A percentile compares a stretch with the other conserved stretches of the same genome.
These are phyloP conservation scores for Lactarius indigo DNA, from an alignment of 768 basidiomycete species.

Conservation along the genomic window DNA sequence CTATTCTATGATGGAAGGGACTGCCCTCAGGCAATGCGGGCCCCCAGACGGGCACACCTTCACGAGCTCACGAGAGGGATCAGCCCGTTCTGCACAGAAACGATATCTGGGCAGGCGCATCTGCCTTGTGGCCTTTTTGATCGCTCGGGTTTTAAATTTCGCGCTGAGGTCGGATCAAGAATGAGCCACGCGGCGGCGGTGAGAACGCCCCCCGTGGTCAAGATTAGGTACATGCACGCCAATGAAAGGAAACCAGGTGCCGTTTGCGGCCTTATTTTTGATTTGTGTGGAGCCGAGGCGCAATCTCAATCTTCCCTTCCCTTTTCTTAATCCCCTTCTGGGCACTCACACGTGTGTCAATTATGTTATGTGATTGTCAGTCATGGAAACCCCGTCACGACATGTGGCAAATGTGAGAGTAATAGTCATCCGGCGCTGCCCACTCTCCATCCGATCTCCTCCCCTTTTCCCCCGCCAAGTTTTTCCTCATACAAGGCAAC, in stretches of 20 bases:
- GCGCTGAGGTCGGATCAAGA: conserved; percentile 7
- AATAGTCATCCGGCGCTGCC: neutral
- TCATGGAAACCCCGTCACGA: conserved; percentile 8
- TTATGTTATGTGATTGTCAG: neutral
- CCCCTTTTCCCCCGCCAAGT: neutral
- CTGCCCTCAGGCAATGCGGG: no score
- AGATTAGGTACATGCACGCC: neutral
- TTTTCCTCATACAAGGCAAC: neutral
- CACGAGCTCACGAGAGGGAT: neutral
- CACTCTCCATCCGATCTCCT: neutral
- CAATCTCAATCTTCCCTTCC: conserved; percentile 2
- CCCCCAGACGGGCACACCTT: neutral
- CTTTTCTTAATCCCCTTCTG: neutral
- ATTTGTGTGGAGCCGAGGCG: conserved; percentile 6
- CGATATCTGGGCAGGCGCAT: neutral
- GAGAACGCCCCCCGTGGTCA: neutral
- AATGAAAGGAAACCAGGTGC: neutral
- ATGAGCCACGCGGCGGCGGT: conserved; percentile 5
- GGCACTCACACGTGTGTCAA: neutral
- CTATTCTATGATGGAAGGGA: neutral
- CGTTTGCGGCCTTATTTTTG: neutral
- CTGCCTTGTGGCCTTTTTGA: conserved; percentile 1
- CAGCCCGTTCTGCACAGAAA: neutral
- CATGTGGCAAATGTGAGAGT: conserved; percentile 4
- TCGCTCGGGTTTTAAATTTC: conserved; percentile 1